Conservation (phyloP, 768 basidiomycete species). For the Punctularia strigosozonata region DNA sequence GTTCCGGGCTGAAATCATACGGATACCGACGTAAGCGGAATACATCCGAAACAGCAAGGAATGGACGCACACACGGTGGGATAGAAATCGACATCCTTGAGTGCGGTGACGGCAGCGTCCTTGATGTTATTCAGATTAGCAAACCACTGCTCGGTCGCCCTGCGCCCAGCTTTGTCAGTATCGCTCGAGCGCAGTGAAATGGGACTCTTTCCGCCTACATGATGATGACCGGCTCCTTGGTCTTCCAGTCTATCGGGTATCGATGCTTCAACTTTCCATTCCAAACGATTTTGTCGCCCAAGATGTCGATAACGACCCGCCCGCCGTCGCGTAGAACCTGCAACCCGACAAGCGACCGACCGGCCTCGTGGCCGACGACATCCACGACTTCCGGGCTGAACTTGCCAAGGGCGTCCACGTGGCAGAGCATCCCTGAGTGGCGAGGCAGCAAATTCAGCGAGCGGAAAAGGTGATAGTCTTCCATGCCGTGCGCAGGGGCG, state of each 20-base stretch:
- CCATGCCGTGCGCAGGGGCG: slow-evolving; percentile 88
- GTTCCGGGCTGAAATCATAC: slow-evolving; percentile 48
- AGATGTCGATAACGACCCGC: slow-evolving; percentile 48
- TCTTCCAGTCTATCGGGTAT: slow-evolving; percentile 97
- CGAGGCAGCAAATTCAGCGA: slow-evolving; percentile 32
- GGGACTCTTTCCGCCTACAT: slow-evolving; percentile 48
- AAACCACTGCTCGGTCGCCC: slow-evolving; percentile 97
- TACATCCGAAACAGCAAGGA: background rate
- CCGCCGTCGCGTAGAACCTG: slow-evolving; percentile 67
- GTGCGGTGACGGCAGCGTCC: slow-evolving; percentile 52
- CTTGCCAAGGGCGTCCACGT: slow-evolving; percentile 68
- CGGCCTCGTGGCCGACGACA: slow-evolving; percentile 41
- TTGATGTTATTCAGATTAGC: slow-evolving; percentile 85
- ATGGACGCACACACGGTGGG: slow-evolving; percentile 55
- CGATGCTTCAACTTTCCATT: slow-evolving; percentile 73
- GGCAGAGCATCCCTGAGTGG: slow-evolving; percentile 43
- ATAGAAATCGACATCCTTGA: slow-evolving; percentile 62
- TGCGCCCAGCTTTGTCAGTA: slow-evolving; percentile 16
- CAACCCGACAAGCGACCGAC: slow-evolving; percentile 43
- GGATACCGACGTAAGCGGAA: background rate
- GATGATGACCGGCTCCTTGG: slow-evolving; percentile 83
- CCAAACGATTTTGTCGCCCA: slow-evolving; percentile 54
- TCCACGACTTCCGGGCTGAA: slow-evolving; percentile 50
- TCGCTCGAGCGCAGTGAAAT: background rate
- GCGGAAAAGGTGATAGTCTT: slow-evolving; percentile 81